A percentile compares a stretch with the other conserved stretches of the same genome.
These are phyloP conservation scores for Calocybe gangraenosa DNA, from an alignment of 768 basidiomycete species.

Conservation along the genomic window DNA sequence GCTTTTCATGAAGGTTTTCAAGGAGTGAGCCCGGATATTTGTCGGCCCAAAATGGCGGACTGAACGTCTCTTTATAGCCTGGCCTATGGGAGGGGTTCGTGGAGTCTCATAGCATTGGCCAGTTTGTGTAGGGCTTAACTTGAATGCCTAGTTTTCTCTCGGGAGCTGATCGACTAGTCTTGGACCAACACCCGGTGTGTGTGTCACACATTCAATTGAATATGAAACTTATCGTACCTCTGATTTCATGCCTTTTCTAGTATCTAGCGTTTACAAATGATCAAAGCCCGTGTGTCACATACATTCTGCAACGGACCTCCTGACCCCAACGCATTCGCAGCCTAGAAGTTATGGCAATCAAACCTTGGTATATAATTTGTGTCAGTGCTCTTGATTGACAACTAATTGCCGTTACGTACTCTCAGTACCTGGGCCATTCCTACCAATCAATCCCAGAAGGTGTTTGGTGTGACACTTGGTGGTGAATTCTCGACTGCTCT, in stretches of 20 bases:
- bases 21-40: constrained; percentile 38
- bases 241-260: too few species aligned
- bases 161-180: constrained; percentile 57
- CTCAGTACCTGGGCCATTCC: constrained; percentile 43
- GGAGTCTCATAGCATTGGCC: constrained; percentile 12
- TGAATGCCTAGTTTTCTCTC: constrained; percentile 34
- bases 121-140: not conserved
- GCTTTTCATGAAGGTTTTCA: constrained; percentile 48
- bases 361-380: constrained; percentile 37
- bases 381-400: not conserved
- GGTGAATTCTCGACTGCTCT: constrained; percentile 84
- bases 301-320: too few species aligned
- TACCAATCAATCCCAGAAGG: constrained; percentile 57
- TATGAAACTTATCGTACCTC: constrained; percentile 28
- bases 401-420: constrained; percentile 12
- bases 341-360: constrained; percentile 33
- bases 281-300: constrained; percentile 31
- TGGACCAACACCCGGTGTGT: constrained; percentile 57
- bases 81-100: constrained; percentile 42
- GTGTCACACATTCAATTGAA: not conserved
- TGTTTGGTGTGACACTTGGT: constrained; percentile 75
- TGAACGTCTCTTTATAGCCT: constrained; percentile 26
- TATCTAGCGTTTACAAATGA: constrained; percentile 43
- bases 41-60: constrained; percentile 12
- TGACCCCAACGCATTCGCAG: constrained; percentile 19